Conservation (phyloP, 768 basidiomycete species). For the Termitomyces sp. region DNA sequence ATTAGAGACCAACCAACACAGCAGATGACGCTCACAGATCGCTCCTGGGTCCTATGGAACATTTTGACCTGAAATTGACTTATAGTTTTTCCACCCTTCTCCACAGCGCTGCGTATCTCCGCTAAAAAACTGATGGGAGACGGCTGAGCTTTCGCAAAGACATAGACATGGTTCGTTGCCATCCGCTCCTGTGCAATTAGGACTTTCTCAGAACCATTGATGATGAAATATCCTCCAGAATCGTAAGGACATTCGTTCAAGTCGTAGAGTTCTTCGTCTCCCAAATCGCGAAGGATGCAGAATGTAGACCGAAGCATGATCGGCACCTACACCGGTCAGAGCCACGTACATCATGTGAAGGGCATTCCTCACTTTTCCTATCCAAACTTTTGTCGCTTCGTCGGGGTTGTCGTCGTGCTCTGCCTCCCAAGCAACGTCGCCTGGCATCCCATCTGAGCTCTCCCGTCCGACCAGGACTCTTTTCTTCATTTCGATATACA, state of each 20-base stretch:
- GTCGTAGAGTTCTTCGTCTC: conserved; percentile 79
- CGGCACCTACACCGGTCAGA: conserved; percentile 60
- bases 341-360: background rate
- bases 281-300: conserved; percentile 81
- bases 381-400: conserved; percentile 84
- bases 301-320: conserved; percentile 97
- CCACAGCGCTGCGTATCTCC: conserved; percentile 95
- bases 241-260: conserved; percentile 98
- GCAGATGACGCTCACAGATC: conserved; percentile 57
- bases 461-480: conserved; percentile 74
- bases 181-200: conserved; percentile 98
- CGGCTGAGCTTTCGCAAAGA: conserved; percentile 96
- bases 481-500: conserved; percentile 96
- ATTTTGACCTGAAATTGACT: conserved; percentile 98
- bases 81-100: conserved; percentile 97
- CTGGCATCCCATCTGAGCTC: conserved; percentile 74
- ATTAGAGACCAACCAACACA: background rate
- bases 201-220: conserved; percentile 99
- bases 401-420: conserved; percentile 61
- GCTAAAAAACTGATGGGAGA: conserved; percentile 94
- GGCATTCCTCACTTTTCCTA: conserved; percentile 70
- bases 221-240: conserved; percentile 98
- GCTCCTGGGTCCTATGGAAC: conserved; percentile 87
- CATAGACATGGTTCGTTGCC: conserved; percentile 99
- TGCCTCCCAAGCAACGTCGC: conserved; percentile 73